A percentile compares a stretch with the other conserved stretches of the same genome.
phyloP scores from a whole-genome alignment of 225 moss, liverwort and hornwort genomes.

The Pseudisothecium myosuroides region DNA sequence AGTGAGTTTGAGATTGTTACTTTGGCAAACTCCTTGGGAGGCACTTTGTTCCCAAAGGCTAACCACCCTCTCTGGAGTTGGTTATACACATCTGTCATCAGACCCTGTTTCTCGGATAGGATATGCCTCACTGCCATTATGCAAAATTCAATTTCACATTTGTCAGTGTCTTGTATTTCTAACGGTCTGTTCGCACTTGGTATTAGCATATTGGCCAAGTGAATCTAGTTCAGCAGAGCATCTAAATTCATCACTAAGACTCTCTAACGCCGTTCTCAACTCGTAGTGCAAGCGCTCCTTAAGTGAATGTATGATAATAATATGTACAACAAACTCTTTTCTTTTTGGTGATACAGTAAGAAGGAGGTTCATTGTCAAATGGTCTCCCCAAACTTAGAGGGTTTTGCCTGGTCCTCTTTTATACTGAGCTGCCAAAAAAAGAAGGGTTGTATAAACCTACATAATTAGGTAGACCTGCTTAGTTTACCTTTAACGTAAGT shows the following conservation, averaged over 20 bases:
- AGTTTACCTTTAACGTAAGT: conserved; percentile 30
- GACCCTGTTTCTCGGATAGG: conserved; percentile 25
- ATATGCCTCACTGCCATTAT: conserved; percentile 34
- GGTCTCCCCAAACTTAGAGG: neutral
- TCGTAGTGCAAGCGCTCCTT: neutral
- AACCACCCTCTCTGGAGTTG: conserved; percentile 22
- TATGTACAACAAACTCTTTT: neutral
- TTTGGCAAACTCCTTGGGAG: conserved; percentile 26
- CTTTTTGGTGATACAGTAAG: neutral
- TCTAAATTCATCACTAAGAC: neutral
- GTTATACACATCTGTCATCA: conserved; percentile 21
- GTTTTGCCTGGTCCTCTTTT: neutral
- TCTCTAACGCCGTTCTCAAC: neutral
- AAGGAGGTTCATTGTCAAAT: neutral
- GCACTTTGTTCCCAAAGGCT: conserved; percentile 17
- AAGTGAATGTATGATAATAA: neutral
- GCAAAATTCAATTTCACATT: neutral
- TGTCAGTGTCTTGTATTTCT: neutral
- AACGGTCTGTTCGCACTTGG: neutral
- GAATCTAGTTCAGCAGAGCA: neutral
- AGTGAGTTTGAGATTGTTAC: neutral
- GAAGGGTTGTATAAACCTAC: neutral
- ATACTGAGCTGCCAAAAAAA: neutral
- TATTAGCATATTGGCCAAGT: neutral
- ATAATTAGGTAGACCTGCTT: neutral